Evolutionary conservation across 2,329 filamentous ascomycete genomes (phyloP).

Genomic region (Laburnicola sp.): DNA sequence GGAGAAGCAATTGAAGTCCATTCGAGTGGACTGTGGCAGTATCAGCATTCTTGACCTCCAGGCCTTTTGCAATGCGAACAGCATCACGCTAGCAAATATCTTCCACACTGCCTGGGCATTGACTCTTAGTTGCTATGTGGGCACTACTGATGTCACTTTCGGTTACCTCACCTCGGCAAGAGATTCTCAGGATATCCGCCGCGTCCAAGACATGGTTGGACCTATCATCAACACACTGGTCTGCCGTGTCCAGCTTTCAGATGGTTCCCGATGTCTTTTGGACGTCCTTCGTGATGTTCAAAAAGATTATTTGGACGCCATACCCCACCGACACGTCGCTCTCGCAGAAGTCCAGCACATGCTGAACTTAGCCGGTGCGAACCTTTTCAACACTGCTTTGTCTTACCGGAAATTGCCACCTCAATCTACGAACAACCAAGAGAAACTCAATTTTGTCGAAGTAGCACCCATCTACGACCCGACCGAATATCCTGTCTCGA

Average conservation of each 20-base stretch:
- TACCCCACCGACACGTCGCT: slow-evolving; percentile 49
- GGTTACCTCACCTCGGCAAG: slow-evolving; percentile 50
- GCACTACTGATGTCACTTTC: slow-evolving; percentile 47
- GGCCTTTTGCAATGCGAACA: slow-evolving; percentile 47
- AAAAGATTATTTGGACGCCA: slow-evolving; percentile 51
- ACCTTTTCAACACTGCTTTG: slow-evolving; percentile 54
- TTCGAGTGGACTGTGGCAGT: slow-evolving; percentile 33
- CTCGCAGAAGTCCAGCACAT: slow-evolving; percentile 54
- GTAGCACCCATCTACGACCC: slow-evolving; percentile 48
- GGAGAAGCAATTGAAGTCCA: slow-evolving; percentile 29
- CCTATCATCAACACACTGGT: slow-evolving; percentile 53
- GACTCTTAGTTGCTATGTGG: slow-evolving; percentile 44
- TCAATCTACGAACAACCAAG: slow-evolving; percentile 22
- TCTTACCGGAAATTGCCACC: slow-evolving; percentile 52
- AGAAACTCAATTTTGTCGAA: slow-evolving; percentile 45
- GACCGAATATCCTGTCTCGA: slow-evolving; percentile 53
- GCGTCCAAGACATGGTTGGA: slow-evolving; percentile 50
- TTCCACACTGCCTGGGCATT: slow-evolving; percentile 49
- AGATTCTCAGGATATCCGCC: slow-evolving; percentile 45
- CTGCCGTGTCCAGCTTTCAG: slow-evolving; percentile 47
- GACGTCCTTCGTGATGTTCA: slow-evolving; percentile 49
- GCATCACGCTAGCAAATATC: slow-evolving; percentile 54
- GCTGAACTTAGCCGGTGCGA: slow-evolving; percentile 35
- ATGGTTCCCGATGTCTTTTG: slow-evolving; percentile 36
- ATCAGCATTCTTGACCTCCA: slow-evolving; percentile 34